Percentiles rank a stretch among this genome's conserved stretches.
Conservation (phyloP, 2,329 filamentous ascomycete genomes). For the Nothophaeocryptopus gaeumannii region DNA sequence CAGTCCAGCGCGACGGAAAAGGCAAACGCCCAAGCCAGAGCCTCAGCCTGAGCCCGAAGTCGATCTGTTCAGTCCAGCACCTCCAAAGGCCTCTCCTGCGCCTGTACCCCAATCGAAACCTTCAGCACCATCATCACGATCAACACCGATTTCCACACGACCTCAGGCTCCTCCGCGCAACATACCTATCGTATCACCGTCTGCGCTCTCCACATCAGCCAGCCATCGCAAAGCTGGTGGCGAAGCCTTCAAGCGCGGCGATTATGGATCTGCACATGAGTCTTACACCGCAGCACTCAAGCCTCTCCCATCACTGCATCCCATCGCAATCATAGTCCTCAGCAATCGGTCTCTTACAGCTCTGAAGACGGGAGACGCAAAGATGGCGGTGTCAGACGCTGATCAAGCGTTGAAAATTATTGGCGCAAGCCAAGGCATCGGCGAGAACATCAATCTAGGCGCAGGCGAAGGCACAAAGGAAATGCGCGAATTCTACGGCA, state of each 20-base stretch:
- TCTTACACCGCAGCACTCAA: conserved; percentile 76
- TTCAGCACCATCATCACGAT: conserved; percentile 35
- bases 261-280: conserved; percentile 81
- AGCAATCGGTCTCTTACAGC: conserved; percentile 88
- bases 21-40: conserved; percentile 50
- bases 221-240: conserved; percentile 76
- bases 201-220: conserved; percentile 72
- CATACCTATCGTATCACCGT: conserved; percentile 65
- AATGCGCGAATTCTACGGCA: conserved; percentile 91
- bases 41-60: conserved; percentile 32
- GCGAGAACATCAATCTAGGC: conserved; percentile 71
- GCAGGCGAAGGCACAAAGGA: conserved; percentile 63
- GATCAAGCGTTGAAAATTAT: conserved; percentile 78
- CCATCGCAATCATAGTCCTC: conserved; percentile 80
- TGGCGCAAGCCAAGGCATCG: conserved; percentile 72
- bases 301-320: conserved; percentile 73
- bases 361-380: conserved; percentile 88
- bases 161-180: conserved; percentile 54
- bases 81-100: conserved; percentile 10
- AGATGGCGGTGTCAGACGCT: conserved; percentile 79
- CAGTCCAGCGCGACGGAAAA: conserved; percentile 79
- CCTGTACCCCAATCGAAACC: conserved; percentile 32
- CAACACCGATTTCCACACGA: conserved; percentile 16
- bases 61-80: conserved; percentile 36
- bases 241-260: conserved; percentile 88